A percentile compares a stretch with the other conserved stretches of the same genome.
Conservation (phyloP, 352 stramenopile genomes). For the Globisporangium polare region DNA sequence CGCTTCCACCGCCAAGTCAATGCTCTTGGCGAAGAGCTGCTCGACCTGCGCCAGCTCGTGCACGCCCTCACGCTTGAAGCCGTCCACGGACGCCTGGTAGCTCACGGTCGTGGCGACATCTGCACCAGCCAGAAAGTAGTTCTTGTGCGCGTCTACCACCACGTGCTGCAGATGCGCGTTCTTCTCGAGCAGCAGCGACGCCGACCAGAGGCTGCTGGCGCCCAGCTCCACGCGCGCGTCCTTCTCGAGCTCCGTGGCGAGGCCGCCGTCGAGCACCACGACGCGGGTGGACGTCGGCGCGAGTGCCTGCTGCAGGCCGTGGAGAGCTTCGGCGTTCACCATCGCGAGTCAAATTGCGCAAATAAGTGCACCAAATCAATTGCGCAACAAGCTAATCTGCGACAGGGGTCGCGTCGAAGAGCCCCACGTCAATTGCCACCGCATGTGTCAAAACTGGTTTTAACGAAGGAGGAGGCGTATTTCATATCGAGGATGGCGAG, state of each 20-base stretch:
- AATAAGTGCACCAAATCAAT: not conserved
- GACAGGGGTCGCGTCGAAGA: too few relatives aligned
- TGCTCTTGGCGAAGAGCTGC: conserved; percentile 66
- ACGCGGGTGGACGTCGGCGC: conserved; percentile 24
- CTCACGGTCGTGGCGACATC: conserved; percentile 80
- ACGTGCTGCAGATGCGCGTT: conserved; percentile 50
- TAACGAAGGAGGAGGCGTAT: too few relatives aligned
- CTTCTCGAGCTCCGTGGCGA: conserved; percentile 79
- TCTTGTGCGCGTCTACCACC: conserved; percentile 62
- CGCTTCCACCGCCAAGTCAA: conserved; percentile 64
- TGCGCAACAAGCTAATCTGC: not conserved
- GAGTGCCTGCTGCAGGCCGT: conserved; percentile 32
- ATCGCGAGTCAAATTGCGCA: conserved; percentile 5
- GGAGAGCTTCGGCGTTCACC: conserved; percentile 24
- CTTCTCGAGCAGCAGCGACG: conserved; percentile 54
- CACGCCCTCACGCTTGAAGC: conserved; percentile 67
- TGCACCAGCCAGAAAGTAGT: conserved; percentile 72
- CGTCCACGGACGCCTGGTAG: conserved; percentile 85
- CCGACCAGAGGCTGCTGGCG: conserved; percentile 65
- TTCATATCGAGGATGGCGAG: too few relatives aligned
- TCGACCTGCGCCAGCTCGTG: conserved; percentile 42
- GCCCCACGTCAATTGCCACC: too few relatives aligned
- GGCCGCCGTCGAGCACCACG: conserved; percentile 68
- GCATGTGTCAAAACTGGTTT: too few relatives aligned
- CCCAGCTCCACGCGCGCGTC: conserved; percentile 53